Evolutionary conservation across 2,329 filamentous ascomycete species (phyloP).

Genomic region (Chaetomium sp.): DNA sequence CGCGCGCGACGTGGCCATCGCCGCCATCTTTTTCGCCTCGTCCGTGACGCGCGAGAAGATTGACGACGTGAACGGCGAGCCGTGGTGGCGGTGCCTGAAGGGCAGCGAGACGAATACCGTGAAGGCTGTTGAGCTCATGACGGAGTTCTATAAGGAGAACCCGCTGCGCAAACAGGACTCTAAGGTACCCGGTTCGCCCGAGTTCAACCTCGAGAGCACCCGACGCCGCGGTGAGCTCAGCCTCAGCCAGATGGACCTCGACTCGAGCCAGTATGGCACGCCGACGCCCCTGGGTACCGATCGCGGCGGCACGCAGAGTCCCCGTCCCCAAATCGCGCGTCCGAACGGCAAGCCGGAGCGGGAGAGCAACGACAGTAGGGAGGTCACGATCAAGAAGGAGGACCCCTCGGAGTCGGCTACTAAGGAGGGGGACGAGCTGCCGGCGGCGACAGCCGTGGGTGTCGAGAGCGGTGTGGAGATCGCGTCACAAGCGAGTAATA

Average conservation of each 20-base stretch:
- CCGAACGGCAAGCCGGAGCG: constrained; percentile 18
- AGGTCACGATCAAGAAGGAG: constrained; percentile 26
- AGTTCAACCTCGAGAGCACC: constrained; percentile 59
- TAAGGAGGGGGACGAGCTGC: neutral
- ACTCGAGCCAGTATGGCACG: constrained; percentile 54
- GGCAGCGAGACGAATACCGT: constrained; percentile 71
- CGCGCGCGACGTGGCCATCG: constrained; percentile 79
- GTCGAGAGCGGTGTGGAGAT: constrained; percentile 9
- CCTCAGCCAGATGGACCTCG: constrained; percentile 47
- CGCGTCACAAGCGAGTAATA: constrained; percentile 21
- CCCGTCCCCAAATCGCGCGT: constrained; percentile 29
- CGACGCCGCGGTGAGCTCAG: constrained; percentile 50
- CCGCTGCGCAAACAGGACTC: constrained; percentile 61
- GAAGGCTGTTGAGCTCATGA: constrained; percentile 75
- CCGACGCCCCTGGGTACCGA: constrained; percentile 54
- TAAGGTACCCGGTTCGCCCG: constrained; percentile 53
- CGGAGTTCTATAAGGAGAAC: constrained; percentile 67
- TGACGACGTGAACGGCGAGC: constrained; percentile 71
- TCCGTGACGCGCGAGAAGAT: constrained; percentile 74
- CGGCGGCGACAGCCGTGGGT: neutral
- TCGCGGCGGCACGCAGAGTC: constrained; percentile 53
- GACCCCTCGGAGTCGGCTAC: constrained; percentile 5
- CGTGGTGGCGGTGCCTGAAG: constrained; percentile 85
- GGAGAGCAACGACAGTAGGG: constrained; percentile 6
- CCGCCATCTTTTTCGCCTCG: constrained; percentile 83